Percentiles rank a stretch among this genome's conserved stretches.
Conservation (phyloP, 1,284 basidiomycete species). For the Apiotrichum porosum region DNA sequence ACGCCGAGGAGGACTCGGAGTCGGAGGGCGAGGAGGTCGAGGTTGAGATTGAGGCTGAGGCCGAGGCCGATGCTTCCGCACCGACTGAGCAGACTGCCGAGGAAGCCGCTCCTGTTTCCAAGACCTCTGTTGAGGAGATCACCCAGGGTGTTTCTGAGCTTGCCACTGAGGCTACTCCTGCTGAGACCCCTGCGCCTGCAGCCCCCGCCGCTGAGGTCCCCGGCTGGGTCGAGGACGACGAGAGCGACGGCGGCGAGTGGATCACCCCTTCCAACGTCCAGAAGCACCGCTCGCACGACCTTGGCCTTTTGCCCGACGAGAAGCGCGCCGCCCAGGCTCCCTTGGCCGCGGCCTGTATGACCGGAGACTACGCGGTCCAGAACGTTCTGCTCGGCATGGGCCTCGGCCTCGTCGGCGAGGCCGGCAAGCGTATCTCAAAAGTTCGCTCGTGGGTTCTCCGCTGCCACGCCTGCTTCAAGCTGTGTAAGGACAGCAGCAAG, state of each 20-base stretch:
- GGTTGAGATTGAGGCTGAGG: conserved; percentile 42
- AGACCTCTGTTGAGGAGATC: conserved; percentile 13
- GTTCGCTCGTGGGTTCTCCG: conserved; percentile 94
- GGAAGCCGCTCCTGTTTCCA: conserved; percentile 2
- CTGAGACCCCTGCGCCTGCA: background rate
- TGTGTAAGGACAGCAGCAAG: conserved; percentile 91
- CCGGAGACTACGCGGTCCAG: conserved; percentile 98
- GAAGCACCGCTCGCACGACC: conserved; percentile 79
- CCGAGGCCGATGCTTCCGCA: conserved; percentile 8
- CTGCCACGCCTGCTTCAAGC: conserved; percentile 99
- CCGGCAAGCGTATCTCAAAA: conserved; percentile 82
- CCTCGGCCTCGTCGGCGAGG: conserved; percentile 80
- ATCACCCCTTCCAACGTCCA: conserved; percentile 88
- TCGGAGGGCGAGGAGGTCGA: conserved; percentile 47
- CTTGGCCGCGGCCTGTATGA: conserved; percentile 75
- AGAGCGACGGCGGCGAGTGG: conserved; percentile 89
- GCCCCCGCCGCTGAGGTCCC: conserved; percentile 3
- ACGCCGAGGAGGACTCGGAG: conserved; percentile 43
- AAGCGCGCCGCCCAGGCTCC: conserved; percentile 14
- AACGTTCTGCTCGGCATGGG: conserved; percentile 97
- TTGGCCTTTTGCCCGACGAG: conserved; percentile 65
- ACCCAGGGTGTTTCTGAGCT: conserved; percentile 2
- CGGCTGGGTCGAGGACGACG: conserved; percentile 51
- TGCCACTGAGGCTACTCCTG: conserved; percentile 1
- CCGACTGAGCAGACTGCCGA: background rate